phyloP scores from a whole-genome alignment of 2,329 filamentous ascomycete species.

The Diaporthe sp. region DNA sequence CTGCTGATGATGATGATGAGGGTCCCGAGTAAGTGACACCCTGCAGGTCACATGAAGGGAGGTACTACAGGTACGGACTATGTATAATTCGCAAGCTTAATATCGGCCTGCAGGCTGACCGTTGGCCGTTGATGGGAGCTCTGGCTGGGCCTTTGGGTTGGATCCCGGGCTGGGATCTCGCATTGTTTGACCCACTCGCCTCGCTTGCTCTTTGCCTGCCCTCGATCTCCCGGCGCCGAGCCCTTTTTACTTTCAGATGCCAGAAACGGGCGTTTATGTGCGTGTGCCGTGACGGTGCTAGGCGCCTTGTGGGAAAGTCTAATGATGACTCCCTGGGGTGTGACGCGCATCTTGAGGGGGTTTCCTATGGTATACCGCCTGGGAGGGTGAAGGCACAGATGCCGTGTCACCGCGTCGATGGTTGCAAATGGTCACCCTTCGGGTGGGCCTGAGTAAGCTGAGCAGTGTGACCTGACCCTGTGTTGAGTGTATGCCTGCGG shows the following conservation, averaged over 20 bases:
- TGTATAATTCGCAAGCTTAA: conserved; percentile 16
- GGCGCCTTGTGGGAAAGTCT: conserved; percentile 12
- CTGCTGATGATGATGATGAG: background rate
- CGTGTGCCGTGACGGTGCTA: background rate
- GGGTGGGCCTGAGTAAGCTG: conserved; percentile 30
- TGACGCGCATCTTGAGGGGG: background rate
- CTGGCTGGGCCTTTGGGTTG: background rate
- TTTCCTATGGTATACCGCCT: background rate
- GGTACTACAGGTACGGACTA: background rate
- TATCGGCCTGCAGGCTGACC: conserved; percentile 22
- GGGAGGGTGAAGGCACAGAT: background rate
- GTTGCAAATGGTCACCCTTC: conserved; percentile 20
- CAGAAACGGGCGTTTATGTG: background rate
- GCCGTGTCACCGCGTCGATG: background rate
- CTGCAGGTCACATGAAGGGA: conserved; percentile 13
- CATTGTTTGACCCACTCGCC: conserved; percentile 27
- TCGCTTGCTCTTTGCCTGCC: conserved; percentile 19
- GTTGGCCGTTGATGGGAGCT: conserved; percentile 23
- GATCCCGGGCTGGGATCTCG: conserved; percentile 22
- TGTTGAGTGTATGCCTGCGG: background rate
- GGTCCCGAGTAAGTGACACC: conserved; percentile 16
- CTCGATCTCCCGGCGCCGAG: conserved; percentile 1
- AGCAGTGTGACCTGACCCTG: conserved; percentile 12
- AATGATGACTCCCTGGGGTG: background rate
- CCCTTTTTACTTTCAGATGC: conserved; percentile 25